These are phyloP conservation scores for Zygotorulaspora florentina DNA, from an alignment of 805 yeast genomes.

Conservation along the genomic window DNA sequence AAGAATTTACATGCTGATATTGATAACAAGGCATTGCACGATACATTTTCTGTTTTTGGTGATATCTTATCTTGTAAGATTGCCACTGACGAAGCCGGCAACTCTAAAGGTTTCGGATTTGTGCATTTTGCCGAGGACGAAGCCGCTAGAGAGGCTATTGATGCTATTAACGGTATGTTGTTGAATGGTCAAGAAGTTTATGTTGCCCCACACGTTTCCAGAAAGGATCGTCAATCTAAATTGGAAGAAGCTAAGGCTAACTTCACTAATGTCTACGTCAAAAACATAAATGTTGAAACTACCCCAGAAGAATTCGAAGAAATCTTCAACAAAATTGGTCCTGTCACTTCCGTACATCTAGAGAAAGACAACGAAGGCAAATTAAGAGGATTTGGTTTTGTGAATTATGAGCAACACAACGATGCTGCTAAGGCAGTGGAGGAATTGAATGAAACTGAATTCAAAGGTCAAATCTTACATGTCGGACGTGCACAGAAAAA, in stretches of 20 bases:
- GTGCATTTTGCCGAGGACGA: constrained; percentile 93
- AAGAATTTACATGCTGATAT: constrained; percentile 97
- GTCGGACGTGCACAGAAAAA: constrained; percentile 99
- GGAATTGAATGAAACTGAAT: constrained; percentile 80
- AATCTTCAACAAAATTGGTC: constrained; percentile 70
- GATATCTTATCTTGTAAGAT: constrained; percentile 94
- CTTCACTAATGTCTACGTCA: constrained; percentile 94
- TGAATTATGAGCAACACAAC: constrained; percentile 84
- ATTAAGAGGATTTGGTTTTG: constrained; percentile 93
- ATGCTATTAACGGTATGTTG: constrained; percentile 96
- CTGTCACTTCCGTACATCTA: constrained; percentile 75
- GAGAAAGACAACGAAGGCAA: constrained; percentile 82
- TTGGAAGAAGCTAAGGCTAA: constrained; percentile 84
- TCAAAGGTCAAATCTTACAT: constrained; percentile 78
- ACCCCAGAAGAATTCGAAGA: constrained; percentile 66
- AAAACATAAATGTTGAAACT: constrained; percentile 75
- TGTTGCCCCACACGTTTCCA: constrained; percentile 91
- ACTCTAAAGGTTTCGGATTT: constrained; percentile 93
- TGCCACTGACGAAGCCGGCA: constrained; percentile 88
- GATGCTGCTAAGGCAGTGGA: constrained; percentile 90
- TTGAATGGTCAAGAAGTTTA: constrained; percentile 93
- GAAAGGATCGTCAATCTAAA: constrained; percentile 91
- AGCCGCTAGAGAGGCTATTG: constrained; percentile 92
- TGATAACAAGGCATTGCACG: constrained; percentile 98
- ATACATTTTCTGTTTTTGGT: constrained; percentile 96